Evolutionary conservation across 1,139 yeast species (phyloP), one percentile per base, ranked within the genome.

Genomic region (Pichia sp.): DNA sequence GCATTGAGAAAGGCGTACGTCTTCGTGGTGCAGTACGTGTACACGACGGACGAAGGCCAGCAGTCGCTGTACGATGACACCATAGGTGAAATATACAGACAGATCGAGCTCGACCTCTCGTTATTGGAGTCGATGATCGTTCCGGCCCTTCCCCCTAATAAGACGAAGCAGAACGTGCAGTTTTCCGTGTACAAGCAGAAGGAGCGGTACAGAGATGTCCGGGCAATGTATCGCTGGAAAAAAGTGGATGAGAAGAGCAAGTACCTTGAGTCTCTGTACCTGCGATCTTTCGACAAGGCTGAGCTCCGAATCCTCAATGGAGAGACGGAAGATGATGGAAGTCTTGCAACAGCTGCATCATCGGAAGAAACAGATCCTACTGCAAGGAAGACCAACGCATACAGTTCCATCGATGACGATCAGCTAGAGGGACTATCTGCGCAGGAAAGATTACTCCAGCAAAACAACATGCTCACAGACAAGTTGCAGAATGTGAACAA

Each of bases 401-500:
- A 44, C 26, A 42, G 10, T 10, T 30, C 45, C 5, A 44, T 61
- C 26, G 64, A 63, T 45, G 70, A 67, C 38, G 50, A 56, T 6
- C 57, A 57, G 38, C 47, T 65, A 29, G 56, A 63, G 46, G 56
- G 66, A 34, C 53, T 65, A 23, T 52, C 67, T 0, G 53, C 57
- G 7, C 63, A 63, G 34, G 69, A 68, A 19, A 59, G 61, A 45
- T 45, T 69, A 10, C 56, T 69, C 11, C 62, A 62, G 41, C 66
- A 64, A 45, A 69, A 69, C 55, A 49, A 56, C 5, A 55, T 57
- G 29, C 61, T 69, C 11, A 67, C 70, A 8, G 56, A 54, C 19
- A 66, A 65, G 47, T 59, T 68, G 16, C 70, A 68, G 51, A 64
- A 62, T 30, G 63, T 69, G 2, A 66, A 66, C 46, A 62, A 64